Base-by-base conservation (phyloP, 2,329 filamentous ascomycete species). In the Botrytis paeoniae region DNA sequence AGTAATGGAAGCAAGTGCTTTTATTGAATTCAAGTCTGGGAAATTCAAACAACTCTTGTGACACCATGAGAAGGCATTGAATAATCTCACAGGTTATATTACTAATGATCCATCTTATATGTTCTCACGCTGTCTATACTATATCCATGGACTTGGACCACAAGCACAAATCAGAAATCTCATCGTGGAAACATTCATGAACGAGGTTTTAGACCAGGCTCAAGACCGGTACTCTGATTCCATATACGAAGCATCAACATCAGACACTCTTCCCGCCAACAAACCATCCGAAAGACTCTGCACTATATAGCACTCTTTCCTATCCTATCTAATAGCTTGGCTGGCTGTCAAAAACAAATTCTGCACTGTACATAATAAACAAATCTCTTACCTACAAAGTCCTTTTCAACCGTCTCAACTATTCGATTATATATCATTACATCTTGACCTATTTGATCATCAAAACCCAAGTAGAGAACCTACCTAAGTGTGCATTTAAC, bases 401-500 rank as follows among this genome's bases (percentile, higher is more conserved):
- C 25, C 22, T 51, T 7, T n/a, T 51, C 10, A 0, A 14, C 4
- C 10, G n/a, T 51, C 48, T 0, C 10, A 14, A 3, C 4, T n/a
- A 6, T 14, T n/a, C 10, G 1, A 51, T 12, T 4, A 25, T 16
- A 35, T 18, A 5, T 43, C 16, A 5, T 18, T 16, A 43, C 18
- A 2, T 48, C 45, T 48, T 10, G 9, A 4, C 12, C 0, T 25
- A 48, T 0, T 48, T 48, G 25, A 25, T 16, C 8, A 22, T 10
- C 45, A 1, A 1, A 10, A 2, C 45, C 4, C 22, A 1, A 4
- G 8, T 25, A 10, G 9, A 25, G 20, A 10, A 9, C 3, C 8
- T 48, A 22, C 3, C 3, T 43, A 25, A 48, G 8, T 25, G 7
- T 48, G 4, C 10, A 8, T 22, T 48, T 1, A 48, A 48, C 0